Evolutionary conservation across 139 green algal species (phyloP), one percentile per base, ranked within the genome.

Genomic region (Coccomyxa sp.): DNA sequence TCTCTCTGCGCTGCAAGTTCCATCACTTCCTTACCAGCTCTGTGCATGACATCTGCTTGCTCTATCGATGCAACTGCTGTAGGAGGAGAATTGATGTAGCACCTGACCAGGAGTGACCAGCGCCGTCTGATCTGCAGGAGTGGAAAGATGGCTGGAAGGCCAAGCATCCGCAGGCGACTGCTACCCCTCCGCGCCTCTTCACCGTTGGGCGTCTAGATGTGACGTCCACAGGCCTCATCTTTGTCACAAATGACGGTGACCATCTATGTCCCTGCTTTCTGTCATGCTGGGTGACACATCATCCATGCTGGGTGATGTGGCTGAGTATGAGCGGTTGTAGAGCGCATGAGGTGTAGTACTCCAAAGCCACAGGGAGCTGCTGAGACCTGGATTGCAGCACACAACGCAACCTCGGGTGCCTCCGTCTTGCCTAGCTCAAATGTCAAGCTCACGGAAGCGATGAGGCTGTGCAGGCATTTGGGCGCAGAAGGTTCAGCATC

Each of bases 171-270:
- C 80, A 27, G 18, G 78, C 78, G 44, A 84, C 70, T 12, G 71
- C 58, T 10, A 81, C 90, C 14, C 87, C 88, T 0, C 95, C 95
- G 1, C 87, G 96, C 31, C 86, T 99, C 7, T 98, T 98, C 88
- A 97, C 93, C 5, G 96, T 98, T 55, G 96, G 96, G 8, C 87
- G 95, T 6, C 85, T 99, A 68, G 96, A 99, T 77, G 94, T 95
- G 8, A 79, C 88, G 18, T 92, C 93, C 12, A 90, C 89, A 8
- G 96, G 96, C 0, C 90, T 99, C 36, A 86, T 99, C 33, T 88
- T 99, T 18, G 85, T 99, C 31, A 99, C 96, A 7, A 99, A 99
- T 74, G 96, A 99, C 77, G 96, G 96, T 76, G 79, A 12, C n/a
- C n/a, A n/a, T n/a, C n/a, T n/a, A n/a, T 64, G 50, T 22, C 50